phyloP scores from a whole-genome alignment of 2,329 filamentous ascomycete genomes.

The Coniochaeta sp. region DNA sequence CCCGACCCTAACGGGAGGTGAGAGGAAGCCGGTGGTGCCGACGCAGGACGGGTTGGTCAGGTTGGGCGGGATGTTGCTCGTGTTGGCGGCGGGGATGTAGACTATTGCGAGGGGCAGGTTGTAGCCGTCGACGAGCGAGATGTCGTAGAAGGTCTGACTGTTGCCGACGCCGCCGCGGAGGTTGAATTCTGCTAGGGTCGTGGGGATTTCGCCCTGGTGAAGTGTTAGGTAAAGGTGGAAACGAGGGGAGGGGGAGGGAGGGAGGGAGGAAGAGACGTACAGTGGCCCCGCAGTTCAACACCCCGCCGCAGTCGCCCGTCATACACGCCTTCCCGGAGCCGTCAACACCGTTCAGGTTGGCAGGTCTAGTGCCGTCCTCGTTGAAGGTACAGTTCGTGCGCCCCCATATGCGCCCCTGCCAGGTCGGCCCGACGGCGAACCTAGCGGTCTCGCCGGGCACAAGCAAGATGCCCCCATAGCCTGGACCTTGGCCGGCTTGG shows the following conservation, averaged over 20 bases:
- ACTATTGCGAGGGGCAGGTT: conserved; percentile 65
- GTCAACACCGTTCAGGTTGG: conserved; percentile 21
- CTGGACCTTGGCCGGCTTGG: conserved; percentile 62
- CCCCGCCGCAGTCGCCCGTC: conserved; percentile 71
- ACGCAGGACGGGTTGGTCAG: conserved; percentile 72
- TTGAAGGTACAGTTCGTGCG: conserved; percentile 78
- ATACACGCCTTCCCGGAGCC: conserved; percentile 52
- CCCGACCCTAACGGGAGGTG: conserved; percentile 40
- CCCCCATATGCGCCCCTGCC: conserved; percentile 78
- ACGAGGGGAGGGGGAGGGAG: neutral
- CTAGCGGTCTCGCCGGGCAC: conserved; percentile 47
- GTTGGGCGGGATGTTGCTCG: conserved; percentile 64
- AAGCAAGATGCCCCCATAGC: conserved; percentile 62
- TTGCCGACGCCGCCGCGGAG: conserved; percentile 56
- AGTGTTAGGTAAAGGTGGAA: neutral
- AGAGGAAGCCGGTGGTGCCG: conserved; percentile 57
- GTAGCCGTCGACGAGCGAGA: conserved; percentile 80
- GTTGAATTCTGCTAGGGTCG: conserved; percentile 76
- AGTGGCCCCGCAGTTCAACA: conserved; percentile 60
- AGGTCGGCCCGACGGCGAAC: conserved; percentile 63
- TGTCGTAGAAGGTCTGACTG: conserved; percentile 72
- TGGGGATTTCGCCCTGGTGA: conserved; percentile 61
- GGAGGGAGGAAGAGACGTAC: too few relatives aligned
- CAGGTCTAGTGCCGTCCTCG: conserved; percentile 48
- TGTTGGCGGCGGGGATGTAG: conserved; percentile 54